Evolutionary conservation across 2,329 filamentous ascomycete genomes (phyloP).

Genomic region (Talaromyces sp.): DNA sequence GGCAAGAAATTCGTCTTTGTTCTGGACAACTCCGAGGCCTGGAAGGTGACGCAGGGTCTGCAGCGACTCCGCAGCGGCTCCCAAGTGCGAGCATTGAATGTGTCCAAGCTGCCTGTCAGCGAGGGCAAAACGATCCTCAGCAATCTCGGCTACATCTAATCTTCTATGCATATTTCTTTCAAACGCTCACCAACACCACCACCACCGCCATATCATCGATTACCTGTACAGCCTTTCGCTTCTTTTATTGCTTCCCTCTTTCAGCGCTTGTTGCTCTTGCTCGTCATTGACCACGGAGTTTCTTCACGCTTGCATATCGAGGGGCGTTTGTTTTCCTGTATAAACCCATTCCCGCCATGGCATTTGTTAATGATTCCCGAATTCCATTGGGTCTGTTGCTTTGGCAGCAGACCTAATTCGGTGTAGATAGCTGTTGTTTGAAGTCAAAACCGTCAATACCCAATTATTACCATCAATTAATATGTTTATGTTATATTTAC

Average conservation of each 20-base stretch:
- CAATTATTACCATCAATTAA: background rate
- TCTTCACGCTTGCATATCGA: conserved; percentile 1
- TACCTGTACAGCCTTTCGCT: background rate
- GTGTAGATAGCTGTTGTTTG: background rate
- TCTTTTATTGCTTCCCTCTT: background rate
- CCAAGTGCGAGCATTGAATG: conserved; percentile 50
- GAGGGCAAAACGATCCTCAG: conserved; percentile 37
- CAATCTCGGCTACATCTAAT: conserved; percentile 33
- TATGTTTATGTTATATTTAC: too few relatives aligned
- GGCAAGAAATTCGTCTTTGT: conserved; percentile 59
- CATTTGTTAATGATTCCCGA: conserved; percentile 7
- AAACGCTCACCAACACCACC: background rate
- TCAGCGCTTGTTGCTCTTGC: background rate
- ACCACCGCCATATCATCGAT: too few relatives aligned
- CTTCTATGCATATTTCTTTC: background rate
- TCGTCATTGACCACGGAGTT: background rate
- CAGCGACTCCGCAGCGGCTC: conserved; percentile 52
- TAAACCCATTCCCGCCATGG: conserved; percentile 1
- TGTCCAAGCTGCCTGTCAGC: conserved; percentile 46
- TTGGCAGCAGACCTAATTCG: background rate
- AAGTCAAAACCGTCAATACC: background rate
- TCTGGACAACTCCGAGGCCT: conserved; percentile 53
- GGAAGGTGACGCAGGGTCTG: conserved; percentile 58
- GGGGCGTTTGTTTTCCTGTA: conserved; percentile 7
- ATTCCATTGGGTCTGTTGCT: background rate